A percentile compares a stretch with the other conserved stretches of the same genome.
phyloP scores from a whole-genome alignment of 371 early-diverging fungal genomes.

The Neoconidiobolus thromboides region DNA sequence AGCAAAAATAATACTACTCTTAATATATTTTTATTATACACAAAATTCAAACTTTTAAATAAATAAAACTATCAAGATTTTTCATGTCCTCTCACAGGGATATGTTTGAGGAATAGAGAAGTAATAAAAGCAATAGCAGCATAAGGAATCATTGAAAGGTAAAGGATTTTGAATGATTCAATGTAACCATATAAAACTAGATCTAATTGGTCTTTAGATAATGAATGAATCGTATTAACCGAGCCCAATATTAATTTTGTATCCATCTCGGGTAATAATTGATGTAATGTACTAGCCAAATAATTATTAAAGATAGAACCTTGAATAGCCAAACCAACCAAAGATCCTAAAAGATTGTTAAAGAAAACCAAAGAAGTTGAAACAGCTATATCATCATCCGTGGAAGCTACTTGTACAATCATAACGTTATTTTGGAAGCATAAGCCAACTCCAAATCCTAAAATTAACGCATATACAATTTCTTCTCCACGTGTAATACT shows the following conservation, averaged over 20 bases:
- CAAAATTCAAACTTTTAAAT: background rate
- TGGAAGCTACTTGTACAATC: conserved; percentile 25
- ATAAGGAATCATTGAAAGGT: background rate
- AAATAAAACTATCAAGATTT: background rate
- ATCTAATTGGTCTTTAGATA: background rate
- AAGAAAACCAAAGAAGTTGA: conserved; percentile 25
- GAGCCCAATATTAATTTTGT: background rate
- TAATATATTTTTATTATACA: no score
- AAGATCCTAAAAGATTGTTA: conserved; percentile 24
- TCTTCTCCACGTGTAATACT: conserved; percentile 8
- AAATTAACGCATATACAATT: conserved; percentile 19
- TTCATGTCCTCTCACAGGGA: conserved; percentile 1
- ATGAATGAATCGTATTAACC: background rate
- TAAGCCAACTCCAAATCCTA: conserved; percentile 26
- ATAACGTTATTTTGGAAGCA: conserved; percentile 20
- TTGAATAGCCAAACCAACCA: conserved; percentile 26
- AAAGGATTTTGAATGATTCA: background rate
- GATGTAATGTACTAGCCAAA: background rate
- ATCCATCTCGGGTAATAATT: background rate
- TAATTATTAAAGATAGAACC: conserved; percentile 27
- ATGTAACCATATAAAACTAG: background rate
- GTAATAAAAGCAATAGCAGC: background rate
- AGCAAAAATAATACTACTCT: no score
- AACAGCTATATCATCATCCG: conserved; percentile 19
- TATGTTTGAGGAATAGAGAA: background rate